Evolutionary conservation across 2,329 filamentous ascomycete species (phyloP).

Genomic region (Emergomyces orientalis): DNA sequence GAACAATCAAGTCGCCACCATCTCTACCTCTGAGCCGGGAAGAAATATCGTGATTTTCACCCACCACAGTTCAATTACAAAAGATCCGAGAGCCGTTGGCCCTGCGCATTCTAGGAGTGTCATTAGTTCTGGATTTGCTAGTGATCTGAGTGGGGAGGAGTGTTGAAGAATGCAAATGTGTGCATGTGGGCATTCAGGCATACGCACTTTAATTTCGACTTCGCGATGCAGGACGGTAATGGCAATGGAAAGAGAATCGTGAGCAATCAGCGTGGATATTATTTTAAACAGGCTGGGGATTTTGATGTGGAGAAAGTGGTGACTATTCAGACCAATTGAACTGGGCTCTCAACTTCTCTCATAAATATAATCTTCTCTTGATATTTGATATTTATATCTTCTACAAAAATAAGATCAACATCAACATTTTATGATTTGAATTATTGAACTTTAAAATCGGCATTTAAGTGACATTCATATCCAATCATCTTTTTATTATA

Average conservation of each 20-base stretch:
- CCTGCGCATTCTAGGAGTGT: slow-evolving; percentile 26
- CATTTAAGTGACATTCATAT: too few species aligned
- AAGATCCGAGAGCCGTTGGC: slow-evolving; percentile 22
- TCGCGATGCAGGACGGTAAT: slow-evolving; percentile 18
- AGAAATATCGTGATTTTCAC: slow-evolving; percentile 33
- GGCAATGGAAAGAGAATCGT: slow-evolving; percentile 19
- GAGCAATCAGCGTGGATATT: slow-evolving; percentile 27
- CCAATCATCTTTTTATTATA: too few species aligned
- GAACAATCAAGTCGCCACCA: slow-evolving; percentile 28
- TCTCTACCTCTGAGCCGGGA: slow-evolving; percentile 24
- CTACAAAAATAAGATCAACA: too few species aligned
- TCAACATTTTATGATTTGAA: too few species aligned
- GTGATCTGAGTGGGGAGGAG: slow-evolving; percentile 31
- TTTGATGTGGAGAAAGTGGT: slow-evolving; percentile 26
- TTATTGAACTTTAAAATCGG: too few species aligned
- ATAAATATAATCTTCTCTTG: too few species aligned
- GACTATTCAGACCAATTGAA: slow-evolving; percentile 30
- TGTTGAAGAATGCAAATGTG: slow-evolving; percentile 34
- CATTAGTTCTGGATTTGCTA: slow-evolving; percentile 34
- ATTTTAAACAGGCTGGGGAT: slow-evolving; percentile 19
- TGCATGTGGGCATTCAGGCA: slow-evolving; percentile 42
- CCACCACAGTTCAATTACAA: slow-evolving; percentile 29
- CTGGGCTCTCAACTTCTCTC: too few species aligned
- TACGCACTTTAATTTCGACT: slow-evolving; percentile 41
- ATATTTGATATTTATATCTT: too few species aligned